Conservation (phyloP, 108 stramenopile species). For the Nannochloropsis granulata region DNA sequence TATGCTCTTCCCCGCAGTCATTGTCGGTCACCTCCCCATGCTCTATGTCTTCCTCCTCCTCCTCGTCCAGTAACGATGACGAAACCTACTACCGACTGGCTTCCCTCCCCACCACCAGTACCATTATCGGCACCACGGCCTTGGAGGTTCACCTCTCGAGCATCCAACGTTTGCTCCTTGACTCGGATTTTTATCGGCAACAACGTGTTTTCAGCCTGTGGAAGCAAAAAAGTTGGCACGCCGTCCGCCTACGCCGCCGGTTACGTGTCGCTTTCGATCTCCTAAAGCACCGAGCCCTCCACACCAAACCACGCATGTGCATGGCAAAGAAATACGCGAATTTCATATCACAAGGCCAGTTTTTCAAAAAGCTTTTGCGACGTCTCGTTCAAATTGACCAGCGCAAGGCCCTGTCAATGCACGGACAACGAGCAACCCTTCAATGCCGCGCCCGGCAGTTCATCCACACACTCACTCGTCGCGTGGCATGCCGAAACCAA, state of each 20-base stretch:
- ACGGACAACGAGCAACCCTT: neutral
- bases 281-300: neutral
- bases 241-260: neutral
- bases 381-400: too few relatives aligned
- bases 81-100: neutral
- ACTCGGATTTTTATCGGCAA: neutral
- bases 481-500: neutral
- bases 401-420: too few relatives aligned
- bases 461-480: neutral
- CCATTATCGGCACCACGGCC: neutral
- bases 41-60: neutral
- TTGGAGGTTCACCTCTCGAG: neutral
- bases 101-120: too few relatives aligned
- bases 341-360: too few relatives aligned
- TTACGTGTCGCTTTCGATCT: neutral
- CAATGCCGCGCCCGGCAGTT: neutral
- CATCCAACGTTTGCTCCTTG: neutral
- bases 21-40: neutral
- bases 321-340: too few relatives aligned
- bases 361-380: too few relatives aligned
- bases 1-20: too few relatives aligned
- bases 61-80: neutral
- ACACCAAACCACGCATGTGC: too few relatives aligned
- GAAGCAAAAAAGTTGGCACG: neutral
- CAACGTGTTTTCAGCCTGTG: neutral